phyloP scores from a whole-genome alignment of 768 basidiomycete species.

The Terana coerulea region DNA sequence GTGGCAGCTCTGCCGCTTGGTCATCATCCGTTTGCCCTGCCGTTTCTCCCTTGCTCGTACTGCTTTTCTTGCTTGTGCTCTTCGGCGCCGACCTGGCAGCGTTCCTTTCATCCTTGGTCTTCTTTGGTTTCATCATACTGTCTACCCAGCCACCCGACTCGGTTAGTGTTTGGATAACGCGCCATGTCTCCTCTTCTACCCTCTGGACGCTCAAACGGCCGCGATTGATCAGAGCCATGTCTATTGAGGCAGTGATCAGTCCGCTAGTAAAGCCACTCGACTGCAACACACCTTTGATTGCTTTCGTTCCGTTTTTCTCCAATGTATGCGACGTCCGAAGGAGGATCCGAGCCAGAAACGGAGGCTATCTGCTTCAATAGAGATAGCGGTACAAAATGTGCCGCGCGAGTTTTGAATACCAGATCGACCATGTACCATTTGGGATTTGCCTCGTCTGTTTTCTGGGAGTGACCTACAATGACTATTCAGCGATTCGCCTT shows the following conservation, averaged over 20 bases:
- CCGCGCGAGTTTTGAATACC: slow-evolving; percentile 58
- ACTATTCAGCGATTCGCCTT: not conserved
- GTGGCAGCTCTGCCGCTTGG: not conserved
- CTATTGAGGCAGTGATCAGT: slow-evolving; percentile 34
- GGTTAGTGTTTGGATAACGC: slow-evolving; percentile 55
- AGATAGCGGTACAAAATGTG: slow-evolving; percentile 74
- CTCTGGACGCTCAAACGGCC: slow-evolving; percentile 88
- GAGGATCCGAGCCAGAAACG: slow-evolving; percentile 32
- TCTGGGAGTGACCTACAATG: slow-evolving; percentile 43
- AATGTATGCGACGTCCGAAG: slow-evolving; percentile 63
- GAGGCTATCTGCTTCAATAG: slow-evolving; percentile 66
- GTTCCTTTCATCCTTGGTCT: not conserved
- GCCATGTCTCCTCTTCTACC: slow-evolving; percentile 64
- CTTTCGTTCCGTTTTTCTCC: slow-evolving; percentile 53
- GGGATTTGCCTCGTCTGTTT: slow-evolving; percentile 70
- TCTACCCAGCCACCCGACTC: slow-evolving; percentile 78
- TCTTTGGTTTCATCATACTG: not conserved
- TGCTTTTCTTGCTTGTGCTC: not conserved
- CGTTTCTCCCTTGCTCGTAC: not conserved
- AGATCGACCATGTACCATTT: slow-evolving; percentile 94
- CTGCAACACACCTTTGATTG: slow-evolving; percentile 53
- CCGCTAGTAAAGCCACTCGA: not conserved
- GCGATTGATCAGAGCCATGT: slow-evolving; percentile 75
- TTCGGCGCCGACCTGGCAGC: not conserved
- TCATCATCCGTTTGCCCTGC: not conserved